A percentile compares a stretch with the other conserved stretches of the same genome.
These are phyloP conservation scores for Neoboletus brunneissimus DNA, from an alignment of 768 basidiomycete species.

Conservation along the genomic window DNA sequence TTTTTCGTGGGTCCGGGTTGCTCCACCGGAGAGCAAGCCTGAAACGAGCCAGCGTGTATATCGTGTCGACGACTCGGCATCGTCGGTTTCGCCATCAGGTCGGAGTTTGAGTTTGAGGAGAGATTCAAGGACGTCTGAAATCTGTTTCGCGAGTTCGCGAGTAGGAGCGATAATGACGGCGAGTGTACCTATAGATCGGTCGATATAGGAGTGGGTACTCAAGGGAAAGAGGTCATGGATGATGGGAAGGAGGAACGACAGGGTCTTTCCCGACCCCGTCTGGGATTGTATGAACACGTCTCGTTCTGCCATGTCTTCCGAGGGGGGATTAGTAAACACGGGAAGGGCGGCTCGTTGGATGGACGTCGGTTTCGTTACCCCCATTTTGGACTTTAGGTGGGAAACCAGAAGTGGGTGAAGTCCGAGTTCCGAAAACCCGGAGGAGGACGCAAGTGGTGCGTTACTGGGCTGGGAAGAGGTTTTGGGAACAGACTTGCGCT, in stretches of 20 bases:
- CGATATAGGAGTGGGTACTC: slow-evolving; percentile 87
- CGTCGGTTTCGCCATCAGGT: slow-evolving; percentile 50
- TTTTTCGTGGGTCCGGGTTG: slow-evolving; percentile 93
- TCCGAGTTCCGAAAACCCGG: slow-evolving; percentile 79
- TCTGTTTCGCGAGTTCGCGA: slow-evolving; percentile 94
- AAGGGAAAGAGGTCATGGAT: slow-evolving; percentile 92
- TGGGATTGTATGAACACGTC: slow-evolving; percentile 95
- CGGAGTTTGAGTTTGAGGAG: slow-evolving; percentile 75
- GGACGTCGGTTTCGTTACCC: slow-evolving; percentile 80
- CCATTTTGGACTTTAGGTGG: slow-evolving; percentile 79
- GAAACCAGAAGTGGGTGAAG: slow-evolving; percentile 76
- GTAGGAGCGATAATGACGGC: slow-evolving; percentile 95
- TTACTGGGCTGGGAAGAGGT: slow-evolving; percentile 61
- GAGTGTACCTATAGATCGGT: slow-evolving; percentile 91
- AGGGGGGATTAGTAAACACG: slow-evolving; percentile 50
- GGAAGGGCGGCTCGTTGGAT: slow-evolving; percentile 77
- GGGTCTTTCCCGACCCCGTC: slow-evolving; percentile 95
- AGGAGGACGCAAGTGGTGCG: slow-evolving; percentile 72
- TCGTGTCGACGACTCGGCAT: slow-evolving; percentile 41
- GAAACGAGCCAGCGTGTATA: slow-evolving; percentile 93
- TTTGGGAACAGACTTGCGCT: slow-evolving; percentile 23
- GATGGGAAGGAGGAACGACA: slow-evolving; percentile 91
- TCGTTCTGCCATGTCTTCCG: slow-evolving; percentile 42
- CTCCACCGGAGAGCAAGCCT: slow-evolving; percentile 90
- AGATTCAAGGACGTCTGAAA: slow-evolving; percentile 88